Base-by-base conservation (phyloP, 768 basidiomycete genomes). In the Tricholoma bakamatsutake region DNA sequence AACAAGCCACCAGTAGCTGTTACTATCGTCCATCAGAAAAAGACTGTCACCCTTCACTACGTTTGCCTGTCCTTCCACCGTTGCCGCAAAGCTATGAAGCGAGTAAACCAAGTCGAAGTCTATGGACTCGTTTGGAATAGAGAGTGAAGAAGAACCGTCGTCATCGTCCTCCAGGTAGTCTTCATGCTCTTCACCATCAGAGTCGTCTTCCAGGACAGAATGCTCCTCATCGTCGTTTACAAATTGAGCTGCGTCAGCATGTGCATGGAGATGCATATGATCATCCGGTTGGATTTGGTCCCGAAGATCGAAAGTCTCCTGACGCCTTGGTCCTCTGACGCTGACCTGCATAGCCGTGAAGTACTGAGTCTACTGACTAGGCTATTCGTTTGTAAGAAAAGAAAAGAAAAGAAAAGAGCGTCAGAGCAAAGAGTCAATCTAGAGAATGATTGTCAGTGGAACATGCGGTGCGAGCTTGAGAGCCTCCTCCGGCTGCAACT, bases 1-100 rank as follows among this genome's bases (percentile, higher is more conserved):
- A 7, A 99, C 96, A 50, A 98, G 89, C 97, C 97, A 98, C 97
- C 97, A 98, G 74, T 99, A 99, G 71, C 91, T 93, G 71, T 99
- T 98, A 55, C 88, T 93, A 70, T 99, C 97, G 73, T 99, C 97
- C 82, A 98, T 93, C 43, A 99, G 78, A 67, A 93, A 87, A 46
- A 99, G 80, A 59, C 90, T 91, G 77, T 99, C 96, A 24, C 97
- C 97, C 72, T 98, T 98, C 70, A 97, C 92, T 61, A 99, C 97
- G 61, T 91, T 97, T 2, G 97, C 97, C 73, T 99, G 97, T 24
- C 97, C 97, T 65, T 98, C 96, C 34, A 98, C 95, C 0, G 97
- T 98, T 0, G 97, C 97, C 4, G 94, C 89, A 70, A 98, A 98
- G 62, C 90, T 95, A 68, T 96, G 95, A 28, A 98, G 78, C n/a